Base-by-base conservation (phyloP, 1,139 yeast species). In the Arxiozyma bovina region DNA sequence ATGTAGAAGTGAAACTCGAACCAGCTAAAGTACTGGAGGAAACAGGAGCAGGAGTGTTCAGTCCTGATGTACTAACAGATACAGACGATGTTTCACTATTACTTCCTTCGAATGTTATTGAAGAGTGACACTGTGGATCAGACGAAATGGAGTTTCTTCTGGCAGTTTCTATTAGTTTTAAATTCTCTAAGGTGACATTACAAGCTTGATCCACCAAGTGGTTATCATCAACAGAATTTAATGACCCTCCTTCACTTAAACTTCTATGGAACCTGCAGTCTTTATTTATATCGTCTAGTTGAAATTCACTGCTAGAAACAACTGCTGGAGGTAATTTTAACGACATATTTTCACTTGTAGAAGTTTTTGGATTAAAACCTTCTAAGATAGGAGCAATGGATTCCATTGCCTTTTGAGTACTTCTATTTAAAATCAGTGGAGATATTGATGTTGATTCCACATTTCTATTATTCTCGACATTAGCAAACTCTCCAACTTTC, bases 341-440 rank as follows among this genome's bases (percentile, higher is more conserved):
- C 2, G 73, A 66, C 51, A 66, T 73, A 57, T 74, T 73, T 59
- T 81, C 88, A 60, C 83, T 79, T 4, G 83, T 78, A 1, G 85
- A 80, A 0, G 90, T 79, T 65, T 84, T 85, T 4, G 94, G 94
- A 11, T 81, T 77, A 68, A 84, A 86, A 0, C 80, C 75, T 66
- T 85, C 87, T 50, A 86, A 70, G 70, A 85, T 85, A 1, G 94
- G 93, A 0, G 93, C 93, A 43, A 86, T 80, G 0, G 88, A 79
- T 2, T 87, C 91, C 73, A 85, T 83, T 5, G 93, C 91, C 59
- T 75, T 80, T 61, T 74, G 74, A 38, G 70, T 68, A 41, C 66
- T 69, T 50, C 64, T 67, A 50, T 62, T 66, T 48, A 70, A 57
- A 23, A 59, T 66, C 52, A 69, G 54, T 4, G 74, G 73, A 2